Conservation (phyloP, 495 filamentous ascomycete species). For the Trichocladium antarcticum region DNA sequence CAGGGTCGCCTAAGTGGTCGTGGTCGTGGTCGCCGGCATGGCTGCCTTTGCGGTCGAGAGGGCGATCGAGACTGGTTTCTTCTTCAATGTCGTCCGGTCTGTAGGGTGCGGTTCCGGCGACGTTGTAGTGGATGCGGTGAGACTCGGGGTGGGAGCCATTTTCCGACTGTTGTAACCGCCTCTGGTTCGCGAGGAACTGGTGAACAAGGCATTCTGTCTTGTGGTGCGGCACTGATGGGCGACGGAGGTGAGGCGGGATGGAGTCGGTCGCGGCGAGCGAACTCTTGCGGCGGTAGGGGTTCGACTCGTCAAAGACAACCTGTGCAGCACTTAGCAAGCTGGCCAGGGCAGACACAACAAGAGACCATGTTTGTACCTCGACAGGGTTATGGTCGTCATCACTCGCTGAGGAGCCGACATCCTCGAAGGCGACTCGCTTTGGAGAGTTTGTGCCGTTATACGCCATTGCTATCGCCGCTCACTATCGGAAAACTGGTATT, state of each 20-base stretch:
- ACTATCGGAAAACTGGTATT: too few relatives aligned
- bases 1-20: too few relatives aligned
- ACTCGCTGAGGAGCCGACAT: slow-evolving; percentile 24
- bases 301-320: slow-evolving; percentile 65
- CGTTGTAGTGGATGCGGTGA: slow-evolving; percentile 6
- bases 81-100: slow-evolving; percentile 19
- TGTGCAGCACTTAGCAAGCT: slow-evolving; percentile 24
- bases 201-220: slow-evolving; percentile 75
- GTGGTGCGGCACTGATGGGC: slow-evolving; percentile 28
- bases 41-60: slow-evolving; percentile 29
- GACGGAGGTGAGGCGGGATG: slow-evolving; percentile 29
- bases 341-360: not conserved
- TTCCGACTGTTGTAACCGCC: slow-evolving; percentile 8
- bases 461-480: too few relatives aligned
- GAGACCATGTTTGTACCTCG: slow-evolving; percentile 25
- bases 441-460: not conserved
- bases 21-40: not conserved
- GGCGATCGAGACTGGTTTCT: slow-evolving; percentile 19
- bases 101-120: slow-evolving; percentile 4
- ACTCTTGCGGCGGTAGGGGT: slow-evolving; percentile 70
- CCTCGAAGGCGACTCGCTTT: slow-evolving; percentile 5
- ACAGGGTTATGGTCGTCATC: slow-evolving; percentile 35
- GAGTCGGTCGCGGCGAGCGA: slow-evolving; percentile 59
- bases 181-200: slow-evolving; percentile 55
- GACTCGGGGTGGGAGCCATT: not conserved